Evolutionary conservation across 164 flowering plant species (phyloP), one percentile per base, ranked within the genome.

Genomic region (Stephania japonica): DNA sequence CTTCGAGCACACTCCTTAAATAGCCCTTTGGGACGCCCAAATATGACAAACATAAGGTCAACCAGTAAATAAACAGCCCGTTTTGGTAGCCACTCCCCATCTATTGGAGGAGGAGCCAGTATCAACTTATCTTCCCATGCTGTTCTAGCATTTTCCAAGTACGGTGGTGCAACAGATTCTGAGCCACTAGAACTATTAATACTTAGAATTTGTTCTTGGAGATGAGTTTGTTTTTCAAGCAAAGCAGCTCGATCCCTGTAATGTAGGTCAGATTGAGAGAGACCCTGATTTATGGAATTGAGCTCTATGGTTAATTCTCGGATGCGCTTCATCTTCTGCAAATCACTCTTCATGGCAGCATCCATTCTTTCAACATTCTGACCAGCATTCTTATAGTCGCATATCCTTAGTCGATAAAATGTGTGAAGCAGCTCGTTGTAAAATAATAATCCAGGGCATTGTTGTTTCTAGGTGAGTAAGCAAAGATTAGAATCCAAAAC

Each of bases 71-170:
- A 86, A 42, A 92, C 85, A 63, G 97, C 97, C 83, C 83, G 83
- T 74, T 84, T 94, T 38, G 98, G 98, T 24, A 92, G 83, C 98
- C 98, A 94, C 77, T 94, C 91, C 44, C 98, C 97, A 80, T 92
- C 89, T 67, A 94, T 81, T 42, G 98, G 98, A 68, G 89, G 79
- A 53, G 92, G 94, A 64, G 97, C 97, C 72, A 94, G 76, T 73
- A 85, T 81, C 80, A 94, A 85, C 79, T 84, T 90, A 70, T 88
- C 92, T 42, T 79, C 84, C 83, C 77, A 84, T n/a, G 80, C 73
- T 74, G 77, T 79, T 77, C 78, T 84, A 16, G 75, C 75, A 77
- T 83, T 84, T 67, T 86, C 87, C 79, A 81, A 77, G 42, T 78
- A 79, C 43, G 83, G 79, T 42, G 91, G 83, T 70, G 83, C 91